Conservation (phyloP, 1,139 yeast species). For the Lodderomyces theae region DNA sequence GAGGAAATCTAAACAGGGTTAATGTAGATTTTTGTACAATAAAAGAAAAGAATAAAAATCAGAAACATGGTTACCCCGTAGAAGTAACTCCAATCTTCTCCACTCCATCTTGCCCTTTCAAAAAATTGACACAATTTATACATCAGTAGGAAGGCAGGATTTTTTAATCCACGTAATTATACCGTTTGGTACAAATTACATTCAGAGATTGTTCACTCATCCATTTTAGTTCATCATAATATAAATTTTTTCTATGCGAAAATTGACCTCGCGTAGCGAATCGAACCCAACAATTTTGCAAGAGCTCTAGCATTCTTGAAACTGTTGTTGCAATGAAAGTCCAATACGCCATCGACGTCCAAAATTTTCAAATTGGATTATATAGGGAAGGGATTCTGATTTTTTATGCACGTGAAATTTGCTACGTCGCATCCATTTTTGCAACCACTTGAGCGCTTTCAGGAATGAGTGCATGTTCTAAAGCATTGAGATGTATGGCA, state of each 20-base stretch:
- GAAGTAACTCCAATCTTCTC: not conserved
- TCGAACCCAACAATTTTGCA: slow-evolving; percentile 4
- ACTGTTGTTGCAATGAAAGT: not conserved
- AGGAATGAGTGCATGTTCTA: too few relatives aligned
- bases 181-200: slow-evolving; percentile 31
- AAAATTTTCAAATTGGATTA: not conserved
- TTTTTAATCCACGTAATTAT: slow-evolving; percentile 42
- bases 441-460: not conserved
- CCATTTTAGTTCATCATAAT: slow-evolving; percentile 46
- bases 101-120: too few relatives aligned
- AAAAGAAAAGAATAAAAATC: not conserved
- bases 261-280: not conserved
- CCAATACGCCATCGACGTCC: slow-evolving; percentile 4
- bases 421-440: not conserved
- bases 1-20: slow-evolving; percentile 28
- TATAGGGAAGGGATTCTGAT: slow-evolving; percentile 1
- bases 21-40: slow-evolving; percentile 3
- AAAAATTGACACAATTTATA: slow-evolving; percentile 9
- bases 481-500: too few relatives aligned
- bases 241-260: slow-evolving; percentile 8
- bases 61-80: not conserved
- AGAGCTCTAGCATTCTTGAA: not conserved
- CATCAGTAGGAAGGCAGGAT: slow-evolving; percentile 55
- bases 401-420: not conserved
- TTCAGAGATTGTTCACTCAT: slow-evolving; percentile 57